phyloP scores from a whole-genome alignment of 805 yeast species.

The Cyberlindnera euphorbiiphila region DNA sequence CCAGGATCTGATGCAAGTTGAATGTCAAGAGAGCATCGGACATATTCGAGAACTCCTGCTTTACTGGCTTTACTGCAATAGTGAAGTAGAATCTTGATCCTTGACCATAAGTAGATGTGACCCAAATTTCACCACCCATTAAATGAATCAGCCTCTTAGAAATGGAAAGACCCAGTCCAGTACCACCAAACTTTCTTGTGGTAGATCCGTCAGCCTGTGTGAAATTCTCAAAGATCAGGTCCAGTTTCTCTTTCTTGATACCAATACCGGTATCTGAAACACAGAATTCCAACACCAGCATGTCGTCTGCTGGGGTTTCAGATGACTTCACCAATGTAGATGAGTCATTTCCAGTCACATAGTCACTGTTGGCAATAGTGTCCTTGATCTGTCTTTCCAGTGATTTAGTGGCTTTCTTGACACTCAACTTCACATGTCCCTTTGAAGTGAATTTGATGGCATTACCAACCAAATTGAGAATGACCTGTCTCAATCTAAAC shows the following conservation, averaged over 20 bases:
- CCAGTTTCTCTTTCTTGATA: slow-evolving; percentile 78
- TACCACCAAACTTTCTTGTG: slow-evolving; percentile 89
- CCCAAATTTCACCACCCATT: slow-evolving; percentile 96
- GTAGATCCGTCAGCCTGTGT: slow-evolving; percentile 95
- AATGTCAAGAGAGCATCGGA: slow-evolving; percentile 71
- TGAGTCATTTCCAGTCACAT: slow-evolving; percentile 24
- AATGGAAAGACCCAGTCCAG: slow-evolving; percentile 84
- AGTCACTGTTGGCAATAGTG: slow-evolving; percentile 29
- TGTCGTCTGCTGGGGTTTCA: slow-evolving; percentile 31
- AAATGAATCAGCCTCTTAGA: slow-evolving; percentile 82
- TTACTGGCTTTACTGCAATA: slow-evolving; percentile 70
- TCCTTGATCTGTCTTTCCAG: slow-evolving; percentile 21
- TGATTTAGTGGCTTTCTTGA: slow-evolving; percentile 45
- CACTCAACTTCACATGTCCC: slow-evolving; percentile 77
- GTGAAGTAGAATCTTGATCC: slow-evolving; percentile 86
- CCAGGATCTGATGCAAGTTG: slow-evolving; percentile 62
- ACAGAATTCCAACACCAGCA: slow-evolving; percentile 67
- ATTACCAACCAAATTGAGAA: slow-evolving; percentile 81
- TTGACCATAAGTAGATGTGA: slow-evolving; percentile 72
- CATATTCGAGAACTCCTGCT: slow-evolving; percentile 53
- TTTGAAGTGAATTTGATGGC: slow-evolving; percentile 83
- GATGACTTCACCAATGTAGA: slow-evolving; percentile 36
- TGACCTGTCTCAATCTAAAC: slow-evolving; percentile 82
- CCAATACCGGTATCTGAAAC: slow-evolving; percentile 92
- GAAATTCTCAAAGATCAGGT: slow-evolving; percentile 82